These are phyloP conservation scores for Plasmodium billcollinsi DNA, from an alignment of 169 alveolate species.

Conservation along the genomic window DNA sequence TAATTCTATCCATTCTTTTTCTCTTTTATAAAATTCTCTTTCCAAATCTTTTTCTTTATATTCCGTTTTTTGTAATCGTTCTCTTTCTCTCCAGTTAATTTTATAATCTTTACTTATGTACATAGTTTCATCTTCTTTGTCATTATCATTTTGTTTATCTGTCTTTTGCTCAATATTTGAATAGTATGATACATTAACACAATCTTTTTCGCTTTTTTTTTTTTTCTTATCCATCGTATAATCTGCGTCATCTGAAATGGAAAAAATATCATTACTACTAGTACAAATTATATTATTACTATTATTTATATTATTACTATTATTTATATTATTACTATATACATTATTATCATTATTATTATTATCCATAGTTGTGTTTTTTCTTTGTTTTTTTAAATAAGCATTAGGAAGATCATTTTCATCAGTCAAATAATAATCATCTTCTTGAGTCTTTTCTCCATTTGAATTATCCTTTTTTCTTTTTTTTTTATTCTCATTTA, in stretches of 20 bases:
- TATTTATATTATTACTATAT: neutral
- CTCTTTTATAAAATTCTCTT: constrained; percentile 74
- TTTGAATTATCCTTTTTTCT: neutral
- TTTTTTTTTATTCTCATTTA: constrained; percentile 8
- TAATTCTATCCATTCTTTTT: constrained; percentile 82
- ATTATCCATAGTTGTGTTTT: neutral
- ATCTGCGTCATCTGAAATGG: neutral
- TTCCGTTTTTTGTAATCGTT: constrained; percentile 72
- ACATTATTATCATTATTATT: neutral
- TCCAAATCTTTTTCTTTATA: constrained; percentile 78
- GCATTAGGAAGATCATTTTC: neutral
- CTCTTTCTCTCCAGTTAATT: constrained; percentile 80
- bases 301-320: neutral
- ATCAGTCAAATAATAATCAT: neutral
- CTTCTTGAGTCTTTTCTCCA: neutral
- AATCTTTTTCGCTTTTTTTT: neutral
- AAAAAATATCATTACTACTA: neutral
- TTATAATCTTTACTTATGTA: constrained; percentile 76
- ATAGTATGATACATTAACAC: neutral
- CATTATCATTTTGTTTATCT: constrained; percentile 14
- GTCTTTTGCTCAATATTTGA: neutral
- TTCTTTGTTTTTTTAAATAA: neutral
- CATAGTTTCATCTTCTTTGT: constrained; percentile 4
- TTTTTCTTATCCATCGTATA: neutral
- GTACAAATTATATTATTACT: neutral